These are phyloP conservation scores for Pseudoturritis turrita DNA, from an alignment of 345 rosid genomes.

Conservation along the genomic window DNA sequence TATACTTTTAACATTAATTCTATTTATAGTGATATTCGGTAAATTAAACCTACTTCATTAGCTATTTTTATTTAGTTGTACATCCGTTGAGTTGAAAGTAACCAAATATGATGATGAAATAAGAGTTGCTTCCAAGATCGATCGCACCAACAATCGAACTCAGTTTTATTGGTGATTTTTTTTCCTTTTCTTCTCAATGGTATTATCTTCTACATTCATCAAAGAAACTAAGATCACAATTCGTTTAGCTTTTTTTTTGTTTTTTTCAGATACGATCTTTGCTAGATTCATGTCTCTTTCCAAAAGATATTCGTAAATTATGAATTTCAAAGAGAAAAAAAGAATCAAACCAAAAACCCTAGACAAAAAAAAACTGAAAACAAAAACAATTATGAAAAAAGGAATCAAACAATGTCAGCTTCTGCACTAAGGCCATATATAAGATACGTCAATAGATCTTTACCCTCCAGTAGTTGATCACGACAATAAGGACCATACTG, in stretches of 20 bases:
- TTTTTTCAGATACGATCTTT: no score
- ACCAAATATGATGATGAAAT: not conserved
- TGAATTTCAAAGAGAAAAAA: not conserved
- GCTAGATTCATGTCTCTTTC: not conserved
- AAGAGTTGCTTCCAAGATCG: no score
- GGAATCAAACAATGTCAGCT: not conserved
- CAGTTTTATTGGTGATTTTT: no score
- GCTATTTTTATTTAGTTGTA: no score
- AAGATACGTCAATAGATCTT: not conserved
- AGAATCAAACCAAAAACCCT: not conserved
- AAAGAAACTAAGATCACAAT: not conserved
- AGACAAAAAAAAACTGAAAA: not conserved
- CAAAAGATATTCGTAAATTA: not conserved
- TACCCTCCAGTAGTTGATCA: not conserved
- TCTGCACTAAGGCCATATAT: not conserved
- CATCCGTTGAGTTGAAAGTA: no score
- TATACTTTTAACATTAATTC: no score
- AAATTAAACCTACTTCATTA: no score
- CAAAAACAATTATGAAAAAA: not conserved
- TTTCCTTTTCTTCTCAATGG: not conserved
- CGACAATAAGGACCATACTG: not conserved
- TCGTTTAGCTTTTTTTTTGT: not conserved
- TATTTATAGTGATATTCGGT: no score
- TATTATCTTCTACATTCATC: no score
- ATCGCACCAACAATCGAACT: no score